Percentiles rank a stretch among this genome's conserved stretches.
These are phyloP conservation scores for Circinella umbellata DNA, from an alignment of 371 early-diverging fungal genomes.

Conservation along the genomic window DNA sequence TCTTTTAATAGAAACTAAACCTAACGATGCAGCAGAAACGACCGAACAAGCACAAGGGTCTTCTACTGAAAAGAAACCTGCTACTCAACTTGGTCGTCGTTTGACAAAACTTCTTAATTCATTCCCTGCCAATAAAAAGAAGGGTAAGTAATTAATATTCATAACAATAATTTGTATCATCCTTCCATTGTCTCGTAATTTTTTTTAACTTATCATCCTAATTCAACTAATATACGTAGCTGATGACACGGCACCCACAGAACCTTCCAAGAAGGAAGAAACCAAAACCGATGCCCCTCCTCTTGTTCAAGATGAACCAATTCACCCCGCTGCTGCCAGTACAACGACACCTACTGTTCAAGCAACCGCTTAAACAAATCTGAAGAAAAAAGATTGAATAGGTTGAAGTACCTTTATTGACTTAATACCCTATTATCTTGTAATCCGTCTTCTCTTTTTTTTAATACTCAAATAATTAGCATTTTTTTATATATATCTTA, in stretches of 20 bases:
- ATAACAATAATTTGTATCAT: not conserved
- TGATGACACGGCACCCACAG: not conserved
- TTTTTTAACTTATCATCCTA: not conserved
- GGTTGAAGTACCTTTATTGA: no score
- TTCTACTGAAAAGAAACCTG: conserved; percentile 3
- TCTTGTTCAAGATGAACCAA: conserved; percentile 2
- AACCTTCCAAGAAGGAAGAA: not conserved
- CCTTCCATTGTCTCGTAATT: not conserved
- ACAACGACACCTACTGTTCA: conserved; percentile 1
- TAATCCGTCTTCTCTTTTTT: no score
- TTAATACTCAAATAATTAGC: no score
- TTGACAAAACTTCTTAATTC: not conserved
- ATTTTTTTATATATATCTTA: not conserved
- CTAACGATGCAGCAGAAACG: not conserved
- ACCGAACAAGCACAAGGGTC: not conserved
- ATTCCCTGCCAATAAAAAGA: not conserved
- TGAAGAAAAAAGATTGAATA: no score
- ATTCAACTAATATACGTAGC: not conserved
- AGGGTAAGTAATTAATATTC: not conserved
- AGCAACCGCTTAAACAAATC: conserved; percentile 1
- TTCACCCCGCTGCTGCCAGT: conserved; percentile 4
- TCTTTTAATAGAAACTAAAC: not conserved
- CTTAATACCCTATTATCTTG: no score
- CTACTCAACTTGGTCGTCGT: conserved; percentile 1
- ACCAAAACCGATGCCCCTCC: not conserved